These are phyloP conservation scores for Voacanga thouarsii DNA, from an alignment of 257 asterid genomes.

Conservation along the genomic window DNA sequence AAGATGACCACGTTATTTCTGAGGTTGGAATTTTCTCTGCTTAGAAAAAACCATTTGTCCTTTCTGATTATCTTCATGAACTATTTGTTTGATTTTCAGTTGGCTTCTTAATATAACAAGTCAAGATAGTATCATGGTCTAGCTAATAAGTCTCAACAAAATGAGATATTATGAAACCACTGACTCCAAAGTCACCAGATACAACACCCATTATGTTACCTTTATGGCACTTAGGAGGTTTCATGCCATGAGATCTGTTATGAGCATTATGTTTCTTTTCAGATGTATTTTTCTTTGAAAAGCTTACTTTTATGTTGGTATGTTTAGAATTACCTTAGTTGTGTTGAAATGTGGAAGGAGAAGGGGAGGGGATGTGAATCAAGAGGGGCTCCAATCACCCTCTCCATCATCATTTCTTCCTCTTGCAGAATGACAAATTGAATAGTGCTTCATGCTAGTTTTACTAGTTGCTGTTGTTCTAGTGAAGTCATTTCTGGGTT, in stretches of 20 bases:
- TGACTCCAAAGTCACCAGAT: neutral
- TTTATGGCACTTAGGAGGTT: too few relatives aligned
- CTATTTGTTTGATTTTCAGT: neutral
- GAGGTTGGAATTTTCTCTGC: neutral
- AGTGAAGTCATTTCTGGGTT: too few relatives aligned
- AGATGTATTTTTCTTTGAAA: too few relatives aligned
- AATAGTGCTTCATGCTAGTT: too few relatives aligned
- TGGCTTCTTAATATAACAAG: neutral
- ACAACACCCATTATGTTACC: too few relatives aligned
- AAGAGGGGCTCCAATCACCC: neutral
- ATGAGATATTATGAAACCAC: neutral
- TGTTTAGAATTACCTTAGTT: too few relatives aligned
- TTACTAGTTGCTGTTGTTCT: too few relatives aligned
- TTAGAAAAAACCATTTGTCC: neutral
- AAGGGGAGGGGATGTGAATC: neutral
- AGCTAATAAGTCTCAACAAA: neutral
- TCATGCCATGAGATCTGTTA: too few relatives aligned
- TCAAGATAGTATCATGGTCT: neutral
- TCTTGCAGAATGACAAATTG: neutral
- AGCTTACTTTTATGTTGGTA: too few relatives aligned
- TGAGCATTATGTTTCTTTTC: too few relatives aligned
- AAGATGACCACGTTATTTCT: neutral
- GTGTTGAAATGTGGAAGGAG: too few relatives aligned
- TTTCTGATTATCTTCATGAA: neutral
- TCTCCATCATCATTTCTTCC: neutral